Evolutionary conservation across 2,329 filamentous ascomycete genomes (phyloP).

Genomic region (Fusarium sp.): DNA sequence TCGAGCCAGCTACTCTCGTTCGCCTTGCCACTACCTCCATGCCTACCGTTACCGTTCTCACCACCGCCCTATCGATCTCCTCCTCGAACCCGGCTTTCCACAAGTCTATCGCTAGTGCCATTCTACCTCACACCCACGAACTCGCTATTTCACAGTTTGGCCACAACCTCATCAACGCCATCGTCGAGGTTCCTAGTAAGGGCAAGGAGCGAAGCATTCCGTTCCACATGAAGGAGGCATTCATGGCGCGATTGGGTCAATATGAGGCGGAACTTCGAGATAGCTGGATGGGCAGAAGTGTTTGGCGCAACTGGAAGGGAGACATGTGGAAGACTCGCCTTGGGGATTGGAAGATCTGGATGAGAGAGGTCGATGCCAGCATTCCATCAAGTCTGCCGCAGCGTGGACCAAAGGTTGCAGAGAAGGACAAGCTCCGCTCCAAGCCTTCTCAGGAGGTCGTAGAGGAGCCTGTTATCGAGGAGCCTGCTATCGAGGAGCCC

Average conservation of each 20-base stretch:
- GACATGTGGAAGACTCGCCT: slow-evolving; percentile 66
- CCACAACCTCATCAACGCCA: slow-evolving; percentile 62
- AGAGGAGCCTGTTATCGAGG: slow-evolving; percentile 2
- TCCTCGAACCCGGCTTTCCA: slow-evolving; percentile 65
- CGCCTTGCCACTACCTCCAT: slow-evolving; percentile 70
- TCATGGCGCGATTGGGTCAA: slow-evolving; percentile 61
- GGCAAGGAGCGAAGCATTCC: slow-evolving; percentile 62
- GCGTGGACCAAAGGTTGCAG: slow-evolving; percentile 18
- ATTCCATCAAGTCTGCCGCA: slow-evolving; percentile 34
- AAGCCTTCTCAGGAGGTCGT: background rate
- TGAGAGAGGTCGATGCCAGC: slow-evolving; percentile 58
- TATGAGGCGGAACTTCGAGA: slow-evolving; percentile 63
- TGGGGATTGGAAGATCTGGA: slow-evolving; percentile 67
- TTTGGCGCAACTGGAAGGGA: slow-evolving; percentile 69
- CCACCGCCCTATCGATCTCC: slow-evolving; percentile 61
- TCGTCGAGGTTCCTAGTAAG: slow-evolving; percentile 62
- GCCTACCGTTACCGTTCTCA: slow-evolving; percentile 61
- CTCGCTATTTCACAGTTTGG: slow-evolving; percentile 63
- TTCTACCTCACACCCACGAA: slow-evolving; percentile 58
- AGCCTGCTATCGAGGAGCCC: background rate
- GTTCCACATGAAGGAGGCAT: slow-evolving; percentile 67
- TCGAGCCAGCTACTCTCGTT: slow-evolving; percentile 66
- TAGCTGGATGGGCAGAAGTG: slow-evolving; percentile 65
- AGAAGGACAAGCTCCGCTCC: slow-evolving; percentile 9
- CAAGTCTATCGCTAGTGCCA: slow-evolving; percentile 62